Base-by-base conservation (phyloP, 148 eudicot species). In the Arctostaphylos glauca region DNA sequence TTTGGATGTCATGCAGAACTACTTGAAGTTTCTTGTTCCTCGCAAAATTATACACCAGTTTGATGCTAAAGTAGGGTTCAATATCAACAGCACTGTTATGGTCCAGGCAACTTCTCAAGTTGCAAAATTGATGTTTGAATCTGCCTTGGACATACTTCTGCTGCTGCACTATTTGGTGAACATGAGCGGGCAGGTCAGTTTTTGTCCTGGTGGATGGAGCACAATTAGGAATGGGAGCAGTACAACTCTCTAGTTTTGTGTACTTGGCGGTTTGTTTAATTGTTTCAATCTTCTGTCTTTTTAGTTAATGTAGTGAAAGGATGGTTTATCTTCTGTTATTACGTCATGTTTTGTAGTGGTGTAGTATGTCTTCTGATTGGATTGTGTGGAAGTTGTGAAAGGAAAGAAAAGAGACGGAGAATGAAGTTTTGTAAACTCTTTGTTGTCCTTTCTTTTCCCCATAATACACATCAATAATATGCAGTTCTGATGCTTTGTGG, bases 41-140 rank as follows among this genome's bases (percentile, higher is more conserved):
- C 91, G 85, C 48, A 94, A 92, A 84, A 81, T 79, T 80, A 88
- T 83, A 44, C 88, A 88, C 80, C 86, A 86, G 31, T 58, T 84
- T 84, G 91, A 89, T 84, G 83, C 90, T 71, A 88, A 88, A 82
- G 84, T 82, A 80, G 74, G 78, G 47, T 90, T 89, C 84, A 87
- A 81, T 88, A 86, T 88, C 83, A 93, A 85, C 78, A 71, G 82
- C 79, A 87, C 89, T 59, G 74, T 86, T 60, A 85, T 85, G 66
- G 92, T 96, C 84, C 97, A 93, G 82, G 95, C 98, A 68, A 94
- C 95, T 75, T 87, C 94, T 56, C 99, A 96, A 87, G 91, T 96
- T 88, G 92, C 98, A 68, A 92, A 90, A 87, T 87, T 87, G 78
- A 93, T 94, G 94, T 92, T 94, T 80, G 92, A 93, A 83, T 96